Evolutionary conservation across 495 filamentous ascomycete genomes (phyloP), one percentile per base, ranked within the genome.

Genomic region (Pseudomonodictys pantanalensis): DNA sequence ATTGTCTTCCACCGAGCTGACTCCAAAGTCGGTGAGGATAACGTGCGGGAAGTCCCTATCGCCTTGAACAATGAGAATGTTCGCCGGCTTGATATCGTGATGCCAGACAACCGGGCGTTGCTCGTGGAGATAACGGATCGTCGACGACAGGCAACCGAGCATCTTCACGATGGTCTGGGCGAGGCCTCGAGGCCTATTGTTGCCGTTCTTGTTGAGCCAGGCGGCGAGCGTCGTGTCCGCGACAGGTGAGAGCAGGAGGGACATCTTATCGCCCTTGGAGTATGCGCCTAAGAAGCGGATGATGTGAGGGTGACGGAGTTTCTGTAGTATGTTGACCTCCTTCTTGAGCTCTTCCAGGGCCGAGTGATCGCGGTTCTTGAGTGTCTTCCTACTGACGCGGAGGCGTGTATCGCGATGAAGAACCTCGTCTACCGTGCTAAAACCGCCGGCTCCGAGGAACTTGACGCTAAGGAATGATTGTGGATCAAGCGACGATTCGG

Each of bases 41-140:
- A 69, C 42, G 23, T 67, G 54, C 7, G 60, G 57, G 25, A 53
- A 41, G 0, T 60, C 50, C 5, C 52, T n/a, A n/a, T 56, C 30
- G 46, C 66, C 58, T 18, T 60, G 30, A 32, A 56, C 58, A 6
- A 69, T 53, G 5, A 69, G 55, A n/a, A 69, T 69, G 52, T 69
- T 69, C 22, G 61, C 51, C 17, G 67, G 67, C 29, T 69, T 69
- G 51, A 69, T 67, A 25, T 69, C 67, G 51, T 54, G 64, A 45
- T 69, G 67, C 43, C 50, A 61, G 18, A 67, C 43, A 18, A 64
- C 32, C 1, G 64, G 64, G 8, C 63, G 54, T 52, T 61, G 45
- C 28, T 64, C 59, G 48, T 69, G 67, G 11, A 69, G 52, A 44
- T 62, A 67, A 9, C 54, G 45, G 24, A 69, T 26, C 2, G 64